Evolutionary conservation across 371 early-diverging fungal genomes (phyloP), one percentile per base, ranked within the genome.

Genomic region (Rhizopus microsporus): DNA sequence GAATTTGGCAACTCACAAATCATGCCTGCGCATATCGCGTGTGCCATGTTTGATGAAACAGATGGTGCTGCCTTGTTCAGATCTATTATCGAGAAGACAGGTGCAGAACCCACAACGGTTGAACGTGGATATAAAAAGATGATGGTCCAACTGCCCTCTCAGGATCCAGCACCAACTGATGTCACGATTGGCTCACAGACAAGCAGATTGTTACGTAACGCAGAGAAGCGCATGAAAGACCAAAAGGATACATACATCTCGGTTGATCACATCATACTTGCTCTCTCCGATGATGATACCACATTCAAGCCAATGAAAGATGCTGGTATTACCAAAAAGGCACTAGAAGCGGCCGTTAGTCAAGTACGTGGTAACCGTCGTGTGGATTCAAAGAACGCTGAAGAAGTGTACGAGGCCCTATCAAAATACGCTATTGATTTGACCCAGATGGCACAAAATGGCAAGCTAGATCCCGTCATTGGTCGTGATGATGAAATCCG

Each of bases 391-490:
- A 87, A 88, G 68, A 86, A 80, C 51, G 94, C 93, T 30, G 98
- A 98, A 68, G 88, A 88, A 15, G 88, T 92, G 67, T 77, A 89
- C 57, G 82, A 87, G 49, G 94, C 96, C 4, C 82, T 98, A 13
- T 80, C 83, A 48, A 94, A 99, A 67, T 99, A 98, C 76, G 97
- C 96, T 12, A 85, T 97, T n/a, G 92, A 94, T 60, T 72, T 94
- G 67, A 92, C 93, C 3, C 85, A 84, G 53, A 80, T 88, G 67
- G 94, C 94, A 2, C 68, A 81, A 38, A 75, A 77, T 31, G 92
- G 92, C 45, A 84, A 88, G 50, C 77, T 92, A 17, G 93, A 92
- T 72, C 94, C 93, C 12, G 93, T 94, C 32, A 92, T 94, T 68
- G 94, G 94, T n/a, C 80, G 94, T 59, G 93, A 91, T 56, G 87